These are phyloP conservation scores for Sclerotinia nivalis DNA, from an alignment of 2,329 filamentous ascomycete genomes.

Conservation along the genomic window DNA sequence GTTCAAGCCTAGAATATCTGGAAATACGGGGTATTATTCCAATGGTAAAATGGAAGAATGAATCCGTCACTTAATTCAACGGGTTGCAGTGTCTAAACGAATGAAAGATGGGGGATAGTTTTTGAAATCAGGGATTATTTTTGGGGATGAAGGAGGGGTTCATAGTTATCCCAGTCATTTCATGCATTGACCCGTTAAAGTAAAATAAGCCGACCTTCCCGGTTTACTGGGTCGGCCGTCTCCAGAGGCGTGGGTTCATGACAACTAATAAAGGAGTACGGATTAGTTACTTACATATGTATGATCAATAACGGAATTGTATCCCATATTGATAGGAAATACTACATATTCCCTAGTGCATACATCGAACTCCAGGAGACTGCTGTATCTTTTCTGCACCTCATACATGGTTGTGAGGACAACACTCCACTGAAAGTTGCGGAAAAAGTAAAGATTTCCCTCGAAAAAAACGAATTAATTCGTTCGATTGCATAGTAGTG, in stretches of 20 bases:
- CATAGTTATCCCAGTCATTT: constrained; percentile 19
- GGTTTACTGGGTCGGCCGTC: constrained; percentile 23
- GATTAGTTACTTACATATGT: not conserved
- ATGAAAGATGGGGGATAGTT: not conserved
- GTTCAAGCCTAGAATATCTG: constrained; percentile 9
- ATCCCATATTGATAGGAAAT: not conserved
- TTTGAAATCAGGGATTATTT: not conserved
- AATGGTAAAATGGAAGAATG: not conserved
- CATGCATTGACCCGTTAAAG: constrained; percentile 22
- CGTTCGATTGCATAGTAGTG: not conserved
- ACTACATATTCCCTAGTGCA: not conserved
- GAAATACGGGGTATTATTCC: not conserved
- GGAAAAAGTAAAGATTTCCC: constrained; percentile 20
- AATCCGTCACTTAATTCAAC: not conserved
- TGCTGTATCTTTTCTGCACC: constrained; percentile 10
- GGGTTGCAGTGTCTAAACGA: not conserved
- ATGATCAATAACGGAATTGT: not conserved
- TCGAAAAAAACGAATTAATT: not conserved
- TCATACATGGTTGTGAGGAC: constrained; percentile 5
- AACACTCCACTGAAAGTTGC: not conserved
- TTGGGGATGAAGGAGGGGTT: not conserved
- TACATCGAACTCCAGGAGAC: not conserved
- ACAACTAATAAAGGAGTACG: too few species aligned
- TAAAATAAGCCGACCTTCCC: constrained; percentile 19
- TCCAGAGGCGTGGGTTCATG: constrained; percentile 19